Base-by-base conservation (phyloP, 2,329 filamentous ascomycete genomes). In the Aplosporella prunicola region DNA sequence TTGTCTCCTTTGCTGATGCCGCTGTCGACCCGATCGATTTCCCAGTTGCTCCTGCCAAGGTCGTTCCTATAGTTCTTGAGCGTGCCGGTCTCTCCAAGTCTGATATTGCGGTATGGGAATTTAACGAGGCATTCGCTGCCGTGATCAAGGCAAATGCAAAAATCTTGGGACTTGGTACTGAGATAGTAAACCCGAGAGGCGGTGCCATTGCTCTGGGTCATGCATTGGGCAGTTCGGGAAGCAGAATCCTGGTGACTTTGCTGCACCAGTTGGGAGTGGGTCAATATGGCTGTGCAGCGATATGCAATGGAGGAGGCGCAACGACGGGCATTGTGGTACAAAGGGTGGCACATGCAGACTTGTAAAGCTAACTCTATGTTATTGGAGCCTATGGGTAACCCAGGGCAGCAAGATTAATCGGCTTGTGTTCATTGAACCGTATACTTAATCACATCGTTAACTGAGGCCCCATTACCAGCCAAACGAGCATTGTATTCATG, bases 51-150 rank as follows among this genome's bases (percentile, higher is more conserved):
- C 91, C 91, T 1, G 74, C 91, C 25, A 88, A 93, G 61, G 89
- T 89, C 5, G 89, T 96, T 0, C 87, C 89, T 3, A 77, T 95
- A 51, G 88, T 88, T 9, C 71, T 98, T 34, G 75, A 87, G 61
- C 75, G 88, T 40, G 91, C 91, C 1, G 88, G 89, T 9, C 88
- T 98, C 48, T 85, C 77, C 46, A 86, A 88, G 63, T 82, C 93
- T 31, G 83, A 96, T 60, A 86, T 98, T 30, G 80, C 89, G 5
- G 68, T 95, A 15, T 96, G 91, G 89, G 91, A 96, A 60, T 94
- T 98, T 63, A 98, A 98, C 61, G 91, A 98, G 66, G 91, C 91
- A 0, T 98, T 98, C 57, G 89, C 91, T 18, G 85, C 84, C 4
- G 88, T 95, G 20, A 91, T 95, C 61, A 87, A 91, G 57, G 88